These are phyloP conservation scores for Diaporthe helianthi DNA, from an alignment of 2,329 filamentous ascomycete species.

Conservation along the genomic window DNA sequence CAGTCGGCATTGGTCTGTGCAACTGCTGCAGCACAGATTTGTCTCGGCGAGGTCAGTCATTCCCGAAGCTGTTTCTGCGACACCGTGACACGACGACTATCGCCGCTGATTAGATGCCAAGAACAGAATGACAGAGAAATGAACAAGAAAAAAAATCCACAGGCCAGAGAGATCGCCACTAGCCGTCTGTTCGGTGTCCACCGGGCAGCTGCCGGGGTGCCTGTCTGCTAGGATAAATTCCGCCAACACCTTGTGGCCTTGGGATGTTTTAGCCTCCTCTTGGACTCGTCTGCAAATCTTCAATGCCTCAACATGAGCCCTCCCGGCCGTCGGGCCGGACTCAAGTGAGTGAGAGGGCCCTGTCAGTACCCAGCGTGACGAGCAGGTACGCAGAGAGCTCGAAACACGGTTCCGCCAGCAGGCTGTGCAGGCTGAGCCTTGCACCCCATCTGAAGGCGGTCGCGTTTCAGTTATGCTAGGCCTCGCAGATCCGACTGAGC, in stretches of 20 bases:
- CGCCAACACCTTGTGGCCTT: background rate
- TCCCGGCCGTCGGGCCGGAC: constrained; percentile 15
- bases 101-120: background rate
- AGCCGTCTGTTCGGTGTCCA: constrained; percentile 7
- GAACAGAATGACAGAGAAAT: background rate
- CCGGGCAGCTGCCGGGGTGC: background rate
- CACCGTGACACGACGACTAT: background rate
- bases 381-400: constrained; percentile 4
- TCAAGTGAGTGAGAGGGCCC: constrained; percentile 15
- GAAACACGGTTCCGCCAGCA: constrained; percentile 22
- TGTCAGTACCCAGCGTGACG: constrained; percentile 18
- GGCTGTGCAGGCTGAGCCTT: constrained; percentile 24
- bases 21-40: background rate
- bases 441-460: constrained; percentile 20
- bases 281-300: background rate
- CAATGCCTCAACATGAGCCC: background rate
- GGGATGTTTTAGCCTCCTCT: constrained; percentile 28
- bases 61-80: background rate
- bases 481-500: constrained; percentile 11
- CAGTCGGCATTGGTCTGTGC: constrained; percentile 3
- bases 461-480: constrained; percentile 27
- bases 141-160: background rate
- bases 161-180: constrained; percentile 14
- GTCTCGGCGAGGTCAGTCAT: constrained; percentile 14
- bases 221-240: background rate